phyloP scores from a whole-genome alignment of 768 basidiomycete genomes.

The Mrakia hoshinonis region DNA sequence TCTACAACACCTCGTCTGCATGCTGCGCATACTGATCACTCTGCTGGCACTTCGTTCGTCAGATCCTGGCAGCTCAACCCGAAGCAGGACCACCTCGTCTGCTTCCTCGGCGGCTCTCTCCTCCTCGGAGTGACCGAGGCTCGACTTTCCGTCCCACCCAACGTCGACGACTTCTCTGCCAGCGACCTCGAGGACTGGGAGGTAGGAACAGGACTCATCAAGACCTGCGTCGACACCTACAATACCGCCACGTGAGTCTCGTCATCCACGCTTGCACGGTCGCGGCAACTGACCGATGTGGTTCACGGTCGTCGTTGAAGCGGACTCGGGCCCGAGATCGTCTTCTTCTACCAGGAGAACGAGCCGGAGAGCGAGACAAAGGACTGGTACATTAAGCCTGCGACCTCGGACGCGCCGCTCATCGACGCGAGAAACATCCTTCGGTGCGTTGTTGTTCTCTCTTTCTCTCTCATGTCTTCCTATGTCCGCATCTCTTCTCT shows the following conservation, averaged over 20 bases:
- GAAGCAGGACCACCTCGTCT: constrained; percentile 93
- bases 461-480: constrained; percentile 82
- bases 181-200: constrained; percentile 68
- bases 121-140: constrained; percentile 71
- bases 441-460: constrained; percentile 47
- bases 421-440: constrained; percentile 92
- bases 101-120: constrained; percentile 86
- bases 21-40: neutral
- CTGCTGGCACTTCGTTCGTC: neutral
- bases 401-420: constrained; percentile 34
- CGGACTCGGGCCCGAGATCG: constrained; percentile 81
- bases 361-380: constrained; percentile 49
- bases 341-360: constrained; percentile 63
- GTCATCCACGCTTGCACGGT: constrained; percentile 6
- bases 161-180: constrained; percentile 53
- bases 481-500: constrained; percentile 51
- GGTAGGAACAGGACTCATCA: constrained; percentile 67
- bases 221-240: constrained; percentile 72
- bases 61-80: constrained; percentile 64
- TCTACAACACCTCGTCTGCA: too few relatives aligned
- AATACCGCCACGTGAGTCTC: constrained; percentile 32
- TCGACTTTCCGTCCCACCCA: constrained; percentile 58
- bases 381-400: constrained; percentile 82
- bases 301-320: constrained; percentile 46
- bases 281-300: constrained; percentile 47